A percentile compares a stretch with the other conserved stretches of the same genome.
phyloP scores from a whole-genome alignment of 1,139 yeast species.

The Ogataea hybrid region DNA sequence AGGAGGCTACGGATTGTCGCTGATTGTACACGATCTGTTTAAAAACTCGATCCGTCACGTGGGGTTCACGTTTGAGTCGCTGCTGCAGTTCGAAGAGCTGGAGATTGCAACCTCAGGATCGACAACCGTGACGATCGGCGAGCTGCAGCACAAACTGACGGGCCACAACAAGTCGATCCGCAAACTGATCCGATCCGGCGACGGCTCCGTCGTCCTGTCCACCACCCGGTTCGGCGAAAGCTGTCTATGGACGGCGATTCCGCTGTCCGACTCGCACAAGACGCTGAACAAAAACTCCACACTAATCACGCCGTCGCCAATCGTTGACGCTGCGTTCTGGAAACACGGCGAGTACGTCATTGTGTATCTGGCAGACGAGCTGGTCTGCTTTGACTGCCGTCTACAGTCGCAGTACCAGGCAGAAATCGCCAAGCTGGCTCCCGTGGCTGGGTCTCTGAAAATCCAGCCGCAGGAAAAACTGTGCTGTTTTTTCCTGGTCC shows the following conservation, averaged over 20 bases:
- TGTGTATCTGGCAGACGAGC: slow-evolving; percentile 38
- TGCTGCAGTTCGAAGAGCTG: slow-evolving; percentile 31
- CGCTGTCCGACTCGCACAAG: slow-evolving; percentile 30
- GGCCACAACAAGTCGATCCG: slow-evolving; percentile 85
- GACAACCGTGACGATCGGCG: slow-evolving; percentile 21
- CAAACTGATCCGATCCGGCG: slow-evolving; percentile 59
- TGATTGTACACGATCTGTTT: slow-evolving; percentile 47
- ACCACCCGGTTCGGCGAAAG: slow-evolving; percentile 54
- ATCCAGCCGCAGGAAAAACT: slow-evolving; percentile 29
- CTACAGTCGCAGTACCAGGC: slow-evolving; percentile 17
- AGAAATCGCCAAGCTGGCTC: slow-evolving; percentile 20
- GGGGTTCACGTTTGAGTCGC: slow-evolving; percentile 36
- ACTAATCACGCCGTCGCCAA: slow-evolving; percentile 36
- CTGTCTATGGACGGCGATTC: slow-evolving; percentile 61
- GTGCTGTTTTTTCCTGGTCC: slow-evolving; percentile 44
- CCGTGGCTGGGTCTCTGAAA: slow-evolving; percentile 19
- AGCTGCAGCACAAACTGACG: slow-evolving; percentile 56
- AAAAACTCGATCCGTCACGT: slow-evolving; percentile 49
- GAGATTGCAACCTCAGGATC: slow-evolving; percentile 1
- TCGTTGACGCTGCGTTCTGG: slow-evolving; percentile 50
- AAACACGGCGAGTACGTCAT: slow-evolving; percentile 52
- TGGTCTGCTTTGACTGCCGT: slow-evolving; percentile 67
- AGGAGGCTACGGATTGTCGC: slow-evolving; percentile 35
- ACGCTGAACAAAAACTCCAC: slow-evolving; percentile 31
- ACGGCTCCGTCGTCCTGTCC: slow-evolving; percentile 58